A percentile compares a stretch with the other conserved stretches of the same genome.
Conservation (phyloP, 148 eudicot species). For the Vaccinium darrowii region DNA sequence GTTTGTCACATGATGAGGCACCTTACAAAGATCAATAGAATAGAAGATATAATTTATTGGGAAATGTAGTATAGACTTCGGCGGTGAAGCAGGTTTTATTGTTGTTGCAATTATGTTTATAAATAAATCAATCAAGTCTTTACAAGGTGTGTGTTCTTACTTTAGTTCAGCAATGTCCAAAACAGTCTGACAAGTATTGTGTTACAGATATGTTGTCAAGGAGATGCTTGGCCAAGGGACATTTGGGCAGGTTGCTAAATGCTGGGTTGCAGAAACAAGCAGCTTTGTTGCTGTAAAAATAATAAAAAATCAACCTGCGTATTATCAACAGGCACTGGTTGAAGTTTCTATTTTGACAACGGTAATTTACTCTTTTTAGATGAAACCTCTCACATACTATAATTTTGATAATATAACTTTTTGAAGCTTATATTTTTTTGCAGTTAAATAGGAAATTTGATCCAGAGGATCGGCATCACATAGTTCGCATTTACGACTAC, state of each 20-base stretch:
- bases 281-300: constrained; percentile 87
- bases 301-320: constrained; percentile 95
- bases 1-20: background rate
- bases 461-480: constrained; percentile 95
- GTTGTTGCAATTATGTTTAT: constrained; percentile 1
- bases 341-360: constrained; percentile 89
- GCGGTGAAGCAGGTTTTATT: background rate
- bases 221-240: constrained; percentile 98
- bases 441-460: constrained; percentile 90
- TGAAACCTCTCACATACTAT: constrained; percentile 15
- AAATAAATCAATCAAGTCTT: background rate
- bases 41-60: background rate
- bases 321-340: constrained; percentile 92
- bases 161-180: background rate
- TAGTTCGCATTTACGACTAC: constrained; percentile 91
- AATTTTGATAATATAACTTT: constrained; percentile 5
- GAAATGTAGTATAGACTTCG: background rate
- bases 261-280: constrained; percentile 81
- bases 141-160: background rate
- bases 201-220: constrained; percentile 83
- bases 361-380: constrained; percentile 38
- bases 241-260: constrained; percentile 99
- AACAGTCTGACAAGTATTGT: constrained; percentile 6
- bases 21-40: background rate
- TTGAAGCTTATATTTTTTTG: constrained; percentile 21